A percentile compares a stretch with the other conserved stretches of the same genome.
Conservation (phyloP, 306 rosid genomes). For the Comarum palustre region DNA sequence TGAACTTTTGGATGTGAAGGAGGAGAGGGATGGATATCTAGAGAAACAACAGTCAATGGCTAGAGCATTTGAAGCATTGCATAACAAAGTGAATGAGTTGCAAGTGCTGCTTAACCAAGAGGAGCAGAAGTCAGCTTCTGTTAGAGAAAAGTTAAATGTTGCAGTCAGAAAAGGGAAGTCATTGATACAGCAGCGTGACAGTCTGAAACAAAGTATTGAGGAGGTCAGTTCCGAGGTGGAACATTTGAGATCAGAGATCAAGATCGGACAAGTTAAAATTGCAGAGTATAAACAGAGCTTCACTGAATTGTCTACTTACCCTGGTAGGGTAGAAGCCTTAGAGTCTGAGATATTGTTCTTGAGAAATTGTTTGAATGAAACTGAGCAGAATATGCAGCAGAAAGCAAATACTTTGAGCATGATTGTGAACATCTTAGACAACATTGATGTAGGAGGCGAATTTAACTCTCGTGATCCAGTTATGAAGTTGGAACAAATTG, state of each 20-base stretch:
- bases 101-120: conserved; percentile 71
- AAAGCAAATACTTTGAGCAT: conserved; percentile 46
- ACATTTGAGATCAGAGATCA: conserved; percentile 60
- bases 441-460: conserved; percentile 57
- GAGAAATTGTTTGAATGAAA: conserved; percentile 59
- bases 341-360: conserved; percentile 61
- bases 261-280: conserved; percentile 40
- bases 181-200: conserved; percentile 83
- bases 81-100: conserved; percentile 62
- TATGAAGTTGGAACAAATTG: conserved; percentile 58
- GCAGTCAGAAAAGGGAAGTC: conserved; percentile 95
- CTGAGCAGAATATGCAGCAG: conserved; percentile 59
- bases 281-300: conserved; percentile 63
- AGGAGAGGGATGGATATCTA: conserved; percentile 58
- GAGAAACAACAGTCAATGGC: conserved; percentile 57
- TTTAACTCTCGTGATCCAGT: conserved; percentile 52
- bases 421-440: conserved; percentile 50
- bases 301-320: conserved; percentile 46
- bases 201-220: conserved; percentile 73
- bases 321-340: conserved; percentile 61
- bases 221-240: conserved; percentile 56
- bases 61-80: conserved; percentile 54
- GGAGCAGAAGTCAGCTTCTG: conserved; percentile 86
- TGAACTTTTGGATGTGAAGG: conserved; percentile 57
- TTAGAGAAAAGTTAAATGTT: conserved; percentile 75